Conservation (phyloP, 176 grass and related monocot genomes). For the Zoysia japonica region DNA sequence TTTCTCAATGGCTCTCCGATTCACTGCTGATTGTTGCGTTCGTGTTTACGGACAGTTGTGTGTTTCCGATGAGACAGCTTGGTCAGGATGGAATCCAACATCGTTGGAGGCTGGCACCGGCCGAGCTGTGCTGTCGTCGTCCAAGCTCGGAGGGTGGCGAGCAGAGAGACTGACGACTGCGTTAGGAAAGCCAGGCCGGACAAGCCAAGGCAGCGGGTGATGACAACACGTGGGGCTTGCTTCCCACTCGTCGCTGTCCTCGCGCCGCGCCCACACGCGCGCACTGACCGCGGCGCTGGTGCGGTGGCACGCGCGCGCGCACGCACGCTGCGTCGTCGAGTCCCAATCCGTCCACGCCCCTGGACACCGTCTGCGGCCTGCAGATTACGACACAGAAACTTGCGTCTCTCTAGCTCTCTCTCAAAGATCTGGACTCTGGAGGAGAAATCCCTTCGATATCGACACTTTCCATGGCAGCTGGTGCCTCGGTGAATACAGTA, state of each 20-base stretch:
- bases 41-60: too few relatives aligned
- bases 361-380: background rate
- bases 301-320: background rate
- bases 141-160: background rate
- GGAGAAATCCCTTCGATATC: background rate
- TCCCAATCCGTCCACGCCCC: background rate
- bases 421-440: background rate
- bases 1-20: too few relatives aligned
- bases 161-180: background rate
- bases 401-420: background rate
- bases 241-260: background rate
- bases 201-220: background rate
- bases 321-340: background rate
- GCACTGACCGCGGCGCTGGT: background rate
- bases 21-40: too few relatives aligned
- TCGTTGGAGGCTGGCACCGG: too few relatives aligned
- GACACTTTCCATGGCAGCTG: background rate
- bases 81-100: too few relatives aligned
- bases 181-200: background rate
- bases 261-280: background rate
- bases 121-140: too few relatives aligned
- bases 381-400: background rate
- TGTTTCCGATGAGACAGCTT: too few relatives aligned
- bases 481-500: background rate
- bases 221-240: background rate